These are phyloP conservation scores for Globisporangium lucens DNA, from an alignment of 352 stramenopile genomes.

Conservation along the genomic window DNA sequence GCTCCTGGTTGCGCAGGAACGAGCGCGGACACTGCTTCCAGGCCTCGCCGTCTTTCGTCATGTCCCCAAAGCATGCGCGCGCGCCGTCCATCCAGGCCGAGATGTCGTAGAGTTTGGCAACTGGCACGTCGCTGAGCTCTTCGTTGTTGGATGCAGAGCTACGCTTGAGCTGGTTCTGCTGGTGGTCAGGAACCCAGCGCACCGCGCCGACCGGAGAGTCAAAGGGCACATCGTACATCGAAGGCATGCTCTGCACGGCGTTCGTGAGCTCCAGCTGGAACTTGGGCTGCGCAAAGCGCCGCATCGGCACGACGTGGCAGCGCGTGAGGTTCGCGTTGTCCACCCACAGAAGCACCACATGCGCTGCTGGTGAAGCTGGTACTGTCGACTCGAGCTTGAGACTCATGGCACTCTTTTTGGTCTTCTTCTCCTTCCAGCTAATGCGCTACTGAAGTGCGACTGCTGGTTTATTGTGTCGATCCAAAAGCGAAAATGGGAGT, in stretches of 20 bases:
- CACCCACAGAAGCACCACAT: slow-evolving; percentile 20
- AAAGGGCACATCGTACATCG: slow-evolving; percentile 22
- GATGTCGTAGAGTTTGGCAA: slow-evolving; percentile 9
- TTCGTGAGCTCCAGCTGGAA: slow-evolving; percentile 26
- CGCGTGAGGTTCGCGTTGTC: slow-evolving; percentile 31
- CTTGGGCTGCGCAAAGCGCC: slow-evolving; percentile 3
- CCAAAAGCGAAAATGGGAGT: no score
- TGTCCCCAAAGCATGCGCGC: slow-evolving; percentile 26
- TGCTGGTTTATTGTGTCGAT: no score
- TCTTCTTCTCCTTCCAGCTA: no score
- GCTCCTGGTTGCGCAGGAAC: slow-evolving; percentile 23
- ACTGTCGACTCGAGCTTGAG: background rate
- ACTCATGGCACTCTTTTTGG: background rate
- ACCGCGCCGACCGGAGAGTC: slow-evolving; percentile 24
- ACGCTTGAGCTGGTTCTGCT: background rate
- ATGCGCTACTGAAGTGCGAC: no score
- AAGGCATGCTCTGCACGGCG: slow-evolving; percentile 22
- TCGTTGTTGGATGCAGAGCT: background rate
- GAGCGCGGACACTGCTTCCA: slow-evolving; percentile 28
- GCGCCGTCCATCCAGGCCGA: slow-evolving; percentile 18
- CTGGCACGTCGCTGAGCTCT: background rate
- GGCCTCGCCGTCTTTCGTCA: slow-evolving; percentile 14
- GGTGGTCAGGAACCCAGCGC: slow-evolving; percentile 9
- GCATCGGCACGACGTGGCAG: slow-evolving; percentile 21
- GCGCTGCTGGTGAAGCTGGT: background rate